Evolutionary conservation across 441 rosid species (phyloP).

Genomic region (Syzygium malaccense): DNA sequence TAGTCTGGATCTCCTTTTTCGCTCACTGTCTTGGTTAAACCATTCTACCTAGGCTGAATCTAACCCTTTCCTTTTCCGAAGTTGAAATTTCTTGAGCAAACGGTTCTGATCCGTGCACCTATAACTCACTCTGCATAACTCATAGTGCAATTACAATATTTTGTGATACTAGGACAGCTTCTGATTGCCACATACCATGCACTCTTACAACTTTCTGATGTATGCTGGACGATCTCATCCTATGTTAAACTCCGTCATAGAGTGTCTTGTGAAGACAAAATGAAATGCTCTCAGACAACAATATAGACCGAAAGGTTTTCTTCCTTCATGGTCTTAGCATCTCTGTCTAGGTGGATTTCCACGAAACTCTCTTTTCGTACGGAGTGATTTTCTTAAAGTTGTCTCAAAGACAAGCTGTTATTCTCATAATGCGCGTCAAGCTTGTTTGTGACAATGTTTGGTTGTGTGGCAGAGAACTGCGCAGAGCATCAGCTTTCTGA

Average conservation of each 20-base stretch:
- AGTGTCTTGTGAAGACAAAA: not conserved
- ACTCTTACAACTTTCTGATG: not conserved
- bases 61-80: not conserved
- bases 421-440: not conserved
- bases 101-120: not conserved
- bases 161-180: not conserved
- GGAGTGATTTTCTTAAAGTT: not conserved
- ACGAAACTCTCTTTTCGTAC: not conserved
- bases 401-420: not conserved
- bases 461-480: conserved; percentile 35
- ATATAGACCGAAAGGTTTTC: not conserved
- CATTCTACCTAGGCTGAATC: not conserved
- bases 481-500: conserved; percentile 41
- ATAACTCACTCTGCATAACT: not conserved
- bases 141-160: not conserved
- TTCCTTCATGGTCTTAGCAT: not conserved
- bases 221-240: not conserved
- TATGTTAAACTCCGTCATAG: not conserved
- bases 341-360: not conserved
- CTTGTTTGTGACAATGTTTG: not conserved
- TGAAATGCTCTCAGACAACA: not conserved
- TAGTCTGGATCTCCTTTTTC: not conserved
- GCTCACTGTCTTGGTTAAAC: not conserved
- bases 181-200: not conserved
- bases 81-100: not conserved